Evolutionary conservation across 169 alveolate genomes (phyloP).

Genomic region (Eimeria brunetti): DNA sequence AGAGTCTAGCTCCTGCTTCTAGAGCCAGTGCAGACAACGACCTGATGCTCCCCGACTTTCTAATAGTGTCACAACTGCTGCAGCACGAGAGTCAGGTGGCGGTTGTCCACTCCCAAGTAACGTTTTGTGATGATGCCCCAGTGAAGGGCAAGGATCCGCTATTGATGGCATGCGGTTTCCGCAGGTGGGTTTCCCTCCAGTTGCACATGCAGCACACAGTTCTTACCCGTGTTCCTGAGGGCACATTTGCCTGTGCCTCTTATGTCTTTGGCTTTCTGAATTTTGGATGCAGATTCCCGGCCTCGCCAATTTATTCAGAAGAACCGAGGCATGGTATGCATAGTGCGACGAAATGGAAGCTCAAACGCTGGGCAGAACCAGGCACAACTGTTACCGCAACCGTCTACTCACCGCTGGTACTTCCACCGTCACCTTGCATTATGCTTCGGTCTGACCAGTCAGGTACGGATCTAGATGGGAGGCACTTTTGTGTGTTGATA

Average conservation of each 20-base stretch:
- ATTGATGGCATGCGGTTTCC: conserved; percentile 82
- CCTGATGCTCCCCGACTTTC: conserved; percentile 60
- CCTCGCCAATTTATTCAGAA: conserved; percentile 59
- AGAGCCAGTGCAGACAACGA: conserved; percentile 22
- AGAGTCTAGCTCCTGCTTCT: background rate
- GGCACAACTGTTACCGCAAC: conserved; percentile 65
- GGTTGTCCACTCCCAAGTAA: conserved; percentile 80
- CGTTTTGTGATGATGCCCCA: conserved; percentile 74
- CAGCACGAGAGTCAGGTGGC: conserved; percentile 83
- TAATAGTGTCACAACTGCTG: conserved; percentile 81
- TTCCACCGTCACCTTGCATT: conserved; percentile 67
- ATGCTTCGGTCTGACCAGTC: conserved; percentile 33
- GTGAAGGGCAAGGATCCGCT: conserved; percentile 81
- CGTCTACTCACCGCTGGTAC: conserved; percentile 46
- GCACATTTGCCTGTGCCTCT: background rate
- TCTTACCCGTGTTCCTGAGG: background rate
- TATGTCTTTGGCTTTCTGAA: background rate
- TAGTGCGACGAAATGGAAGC: conserved; percentile 33
- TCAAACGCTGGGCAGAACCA: conserved; percentile 66
- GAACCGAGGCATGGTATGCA: conserved; percentile 63
- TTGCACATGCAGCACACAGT: background rate
- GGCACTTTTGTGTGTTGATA: background rate
- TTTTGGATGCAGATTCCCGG: conserved; percentile 18
- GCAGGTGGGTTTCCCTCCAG: conserved; percentile 70
- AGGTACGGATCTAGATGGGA: background rate